A percentile compares a stretch with the other conserved stretches of the same genome.
Evolutionary conservation across 1,284 basidiomycete genomes (phyloP).

Genomic region (Trametes sp.): DNA sequence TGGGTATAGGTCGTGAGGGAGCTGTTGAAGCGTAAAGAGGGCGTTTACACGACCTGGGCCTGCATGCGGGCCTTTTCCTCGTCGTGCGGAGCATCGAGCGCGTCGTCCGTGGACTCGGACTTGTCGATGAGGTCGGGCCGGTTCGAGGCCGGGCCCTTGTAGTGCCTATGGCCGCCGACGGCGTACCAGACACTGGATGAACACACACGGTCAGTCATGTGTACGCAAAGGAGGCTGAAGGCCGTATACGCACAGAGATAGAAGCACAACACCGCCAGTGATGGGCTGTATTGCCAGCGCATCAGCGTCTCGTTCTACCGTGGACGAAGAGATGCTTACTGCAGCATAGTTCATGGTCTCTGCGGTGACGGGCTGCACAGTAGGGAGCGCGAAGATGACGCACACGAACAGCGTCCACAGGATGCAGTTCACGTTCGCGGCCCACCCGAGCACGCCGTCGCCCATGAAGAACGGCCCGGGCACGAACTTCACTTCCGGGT

Average conservation of each 20-base stretch:
- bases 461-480: conserved; percentile 93
- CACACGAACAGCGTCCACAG: conserved; percentile 74
- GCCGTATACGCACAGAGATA: conserved; percentile 41
- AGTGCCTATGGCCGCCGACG: conserved; percentile 39
- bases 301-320: neutral
- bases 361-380: conserved; percentile 69
- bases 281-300: conserved; percentile 39
- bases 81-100: conserved; percentile 12
- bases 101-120: conserved; percentile 4
- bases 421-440: conserved; percentile 73
- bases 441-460: conserved; percentile 69
- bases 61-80: conserved; percentile 20
- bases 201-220: neutral
- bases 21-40: conserved; percentile 25
- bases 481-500: conserved; percentile 86
- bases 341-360: conserved; percentile 84
- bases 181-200: conserved; percentile 37
- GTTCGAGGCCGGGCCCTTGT: conserved; percentile 41
- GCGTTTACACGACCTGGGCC: conserved; percentile 16
- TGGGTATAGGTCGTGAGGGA: conserved; percentile 3
- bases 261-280: conserved; percentile 46
- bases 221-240: neutral
- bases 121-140: conserved; percentile 19
- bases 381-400: conserved; percentile 79
- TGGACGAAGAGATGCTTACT: conserved; percentile 32